These are phyloP conservation scores for Mikania micrantha DNA, from an alignment of 129 eudicot species.

Conservation along the genomic window DNA sequence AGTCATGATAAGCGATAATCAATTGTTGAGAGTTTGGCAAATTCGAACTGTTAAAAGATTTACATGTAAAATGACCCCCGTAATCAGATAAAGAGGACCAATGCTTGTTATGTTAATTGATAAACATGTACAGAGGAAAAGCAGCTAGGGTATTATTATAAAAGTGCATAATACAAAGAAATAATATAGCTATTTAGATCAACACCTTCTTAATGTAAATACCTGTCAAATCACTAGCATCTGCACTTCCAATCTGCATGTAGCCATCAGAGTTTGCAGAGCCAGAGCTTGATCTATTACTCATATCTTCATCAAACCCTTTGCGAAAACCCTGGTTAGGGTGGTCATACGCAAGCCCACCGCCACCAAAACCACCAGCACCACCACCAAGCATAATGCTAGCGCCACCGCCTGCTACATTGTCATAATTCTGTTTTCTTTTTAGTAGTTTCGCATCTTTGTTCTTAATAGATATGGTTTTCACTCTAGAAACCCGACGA, in stretches of 20 bases:
- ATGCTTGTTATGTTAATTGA: no score
- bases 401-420: conserved; percentile 26
- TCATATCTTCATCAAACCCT: conserved; percentile 72
- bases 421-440: conserved; percentile 55
- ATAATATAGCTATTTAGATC: no score
- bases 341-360: conserved; percentile 34
- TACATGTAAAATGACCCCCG: not conserved
- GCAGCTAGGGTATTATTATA: no score
- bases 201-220: not conserved
- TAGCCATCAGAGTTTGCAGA: conserved; percentile 95
- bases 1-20: not conserved
- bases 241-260: conserved; percentile 74
- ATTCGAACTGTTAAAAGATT: not conserved
- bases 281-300: conserved; percentile 95
- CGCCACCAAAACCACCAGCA: conserved; percentile 14
- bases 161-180: no score
- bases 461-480: conserved; percentile 56
- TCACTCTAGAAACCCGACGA: conserved; percentile 50
- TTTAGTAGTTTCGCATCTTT: conserved; percentile 70
- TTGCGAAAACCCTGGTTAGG: conserved; percentile 46
- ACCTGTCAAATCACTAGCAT: conserved; percentile 96
- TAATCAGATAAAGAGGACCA: not conserved
- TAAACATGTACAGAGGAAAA: no score
- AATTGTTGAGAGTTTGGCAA: not conserved
- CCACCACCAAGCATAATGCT: conserved; percentile 22